These are phyloP conservation scores for Ogataea trehaloabstinens DNA, from an alignment of 805 yeast genomes.

Conservation along the genomic window DNA sequence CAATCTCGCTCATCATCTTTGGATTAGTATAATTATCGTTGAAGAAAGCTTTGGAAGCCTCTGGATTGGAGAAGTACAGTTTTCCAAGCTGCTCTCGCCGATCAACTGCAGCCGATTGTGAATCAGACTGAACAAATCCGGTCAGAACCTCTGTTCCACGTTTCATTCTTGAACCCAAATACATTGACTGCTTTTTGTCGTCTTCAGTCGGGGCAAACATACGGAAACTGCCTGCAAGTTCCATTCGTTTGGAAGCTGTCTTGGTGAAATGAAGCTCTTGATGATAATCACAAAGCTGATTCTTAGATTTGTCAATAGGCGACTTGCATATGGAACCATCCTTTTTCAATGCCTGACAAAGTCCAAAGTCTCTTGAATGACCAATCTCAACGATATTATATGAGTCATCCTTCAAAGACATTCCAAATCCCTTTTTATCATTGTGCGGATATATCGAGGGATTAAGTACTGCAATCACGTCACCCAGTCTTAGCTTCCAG, in stretches of 20 bases:
- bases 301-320: slow-evolving; percentile 54
- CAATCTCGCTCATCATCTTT: slow-evolving; percentile 39
- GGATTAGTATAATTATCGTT: slow-evolving; percentile 50
- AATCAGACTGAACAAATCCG: slow-evolving; percentile 25
- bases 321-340: slow-evolving; percentile 55
- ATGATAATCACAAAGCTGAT: slow-evolving; percentile 71
- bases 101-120: slow-evolving; percentile 24
- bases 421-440: slow-evolving; percentile 42
- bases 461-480: slow-evolving; percentile 69
- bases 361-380: slow-evolving; percentile 60
- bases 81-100: slow-evolving; percentile 18
- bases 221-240: slow-evolving; percentile 61
- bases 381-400: slow-evolving; percentile 73
- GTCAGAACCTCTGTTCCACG: slow-evolving; percentile 26
- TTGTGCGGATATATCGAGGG: slow-evolving; percentile 54
- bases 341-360: slow-evolving; percentile 51
- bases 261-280: slow-evolving; percentile 53
- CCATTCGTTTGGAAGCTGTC: slow-evolving; percentile 66
- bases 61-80: slow-evolving; percentile 37
- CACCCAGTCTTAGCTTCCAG: slow-evolving; percentile 75
- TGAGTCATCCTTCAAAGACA: slow-evolving; percentile 50
- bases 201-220: slow-evolving; percentile 54
- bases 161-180: slow-evolving; percentile 26
- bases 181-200: slow-evolving; percentile 42
- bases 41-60: slow-evolving; percentile 50